These are phyloP conservation scores for Dioscorea zingiberensis DNA, from an alignment of 106 monocot species.

Conservation along the genomic window DNA sequence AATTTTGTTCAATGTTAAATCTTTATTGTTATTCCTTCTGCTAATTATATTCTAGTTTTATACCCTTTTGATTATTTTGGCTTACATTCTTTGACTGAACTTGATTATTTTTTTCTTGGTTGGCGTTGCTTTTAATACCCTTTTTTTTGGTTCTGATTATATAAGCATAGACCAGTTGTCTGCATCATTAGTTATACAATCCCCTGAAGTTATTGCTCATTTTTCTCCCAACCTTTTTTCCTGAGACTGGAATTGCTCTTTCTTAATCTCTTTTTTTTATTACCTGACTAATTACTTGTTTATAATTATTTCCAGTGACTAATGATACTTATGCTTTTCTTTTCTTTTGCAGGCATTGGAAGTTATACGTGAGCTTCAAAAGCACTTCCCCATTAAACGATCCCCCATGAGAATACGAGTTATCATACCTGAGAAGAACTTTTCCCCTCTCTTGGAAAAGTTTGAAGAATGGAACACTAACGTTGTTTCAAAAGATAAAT, in stretches of 20 bases:
- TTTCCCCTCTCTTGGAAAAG: slow-evolving; percentile 57
- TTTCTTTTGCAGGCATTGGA: slow-evolving; percentile 65
- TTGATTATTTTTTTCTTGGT: no score
- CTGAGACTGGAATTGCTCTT: neutral
- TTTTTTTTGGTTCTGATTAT: no score
- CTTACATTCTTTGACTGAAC: no score
- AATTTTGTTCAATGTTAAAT: no score
- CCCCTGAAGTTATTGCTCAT: no score
- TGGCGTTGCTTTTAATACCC: no score
- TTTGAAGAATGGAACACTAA: slow-evolving; percentile 57
- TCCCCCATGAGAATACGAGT: slow-evolving; percentile 80
- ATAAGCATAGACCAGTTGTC: no score
- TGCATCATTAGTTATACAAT: no score
- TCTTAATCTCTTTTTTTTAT: slow-evolving; percentile 2
- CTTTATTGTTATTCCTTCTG: no score
- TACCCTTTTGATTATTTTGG: no score
- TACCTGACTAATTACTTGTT: neutral
- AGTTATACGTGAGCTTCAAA: slow-evolving; percentile 79
- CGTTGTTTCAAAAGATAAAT: slow-evolving; percentile 57
- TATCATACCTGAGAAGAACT: slow-evolving; percentile 42
- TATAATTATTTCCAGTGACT: neutral
- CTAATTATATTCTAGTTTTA: no score
- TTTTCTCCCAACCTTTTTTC: no score
- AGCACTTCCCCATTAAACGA: slow-evolving; percentile 88
- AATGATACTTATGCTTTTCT: neutral